phyloP scores from a whole-genome alignment of 768 basidiomycete genomes.

The Podaxis sp. region DNA sequence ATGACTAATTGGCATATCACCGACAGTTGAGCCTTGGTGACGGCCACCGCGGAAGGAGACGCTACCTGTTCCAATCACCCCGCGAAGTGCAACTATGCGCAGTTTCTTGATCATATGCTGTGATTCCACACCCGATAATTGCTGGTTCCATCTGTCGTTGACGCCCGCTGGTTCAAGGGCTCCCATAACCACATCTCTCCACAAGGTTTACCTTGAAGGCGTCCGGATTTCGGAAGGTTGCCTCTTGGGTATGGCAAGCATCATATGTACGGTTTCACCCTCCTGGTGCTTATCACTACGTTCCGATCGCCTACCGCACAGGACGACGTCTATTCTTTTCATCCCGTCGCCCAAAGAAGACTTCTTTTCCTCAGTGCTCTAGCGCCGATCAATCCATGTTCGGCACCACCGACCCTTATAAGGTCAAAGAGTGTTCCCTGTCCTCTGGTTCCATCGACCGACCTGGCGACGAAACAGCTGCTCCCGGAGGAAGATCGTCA shows the following conservation, averaged over 20 bases:
- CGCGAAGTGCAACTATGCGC: not conserved
- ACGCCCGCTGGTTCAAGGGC: not conserved
- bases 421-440: constrained; percentile 29
- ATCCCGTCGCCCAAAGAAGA: constrained; percentile 37
- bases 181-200: constrained; percentile 30
- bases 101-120: not conserved
- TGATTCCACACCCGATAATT: constrained; percentile 5
- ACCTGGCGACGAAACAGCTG: constrained; percentile 11
- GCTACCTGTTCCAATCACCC: not conserved
- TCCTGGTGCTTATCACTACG: too few relatives aligned
- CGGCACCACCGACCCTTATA: constrained; percentile 30
- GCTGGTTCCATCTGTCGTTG: not conserved
- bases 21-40: too few relatives aligned
- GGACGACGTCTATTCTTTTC: constrained; percentile 32
- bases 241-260: not conserved
- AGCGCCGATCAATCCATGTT: constrained; percentile 33
- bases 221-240: constrained; percentile 18
- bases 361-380: constrained; percentile 35
- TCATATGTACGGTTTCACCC: not conserved
- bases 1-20: not conserved
- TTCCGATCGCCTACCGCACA: constrained; percentile 20
- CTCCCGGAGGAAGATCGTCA: constrained; percentile 19
- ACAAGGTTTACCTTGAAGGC: constrained; percentile 34
- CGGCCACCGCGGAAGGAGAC: not conserved
- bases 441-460: constrained; percentile 36